Base-by-base conservation (phyloP, 164 flowering plant genomes). In the Aristolochia californica region DNA sequence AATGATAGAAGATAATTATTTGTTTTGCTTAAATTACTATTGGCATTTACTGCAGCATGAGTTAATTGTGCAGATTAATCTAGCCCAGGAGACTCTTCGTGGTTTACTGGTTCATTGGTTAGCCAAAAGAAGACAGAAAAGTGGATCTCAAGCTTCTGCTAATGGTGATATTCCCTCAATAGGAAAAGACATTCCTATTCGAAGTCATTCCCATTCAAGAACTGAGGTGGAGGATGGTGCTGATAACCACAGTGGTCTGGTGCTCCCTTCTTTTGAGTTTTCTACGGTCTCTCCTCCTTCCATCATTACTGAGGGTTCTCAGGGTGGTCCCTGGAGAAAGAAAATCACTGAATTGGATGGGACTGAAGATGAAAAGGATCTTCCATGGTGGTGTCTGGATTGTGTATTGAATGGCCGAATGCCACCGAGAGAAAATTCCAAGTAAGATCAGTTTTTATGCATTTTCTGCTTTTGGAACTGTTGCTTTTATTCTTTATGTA, bases 321-420 rank as follows among this genome's bases (percentile, higher is more conserved):
- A 82, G 40, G 91, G 99, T 50, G 96, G 99, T 28, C 91, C 93
- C 15, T 94, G 99, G 99, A 85, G 99, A 65, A 94, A 87, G 77
- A 94, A 86, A 67, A 81, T 82, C 49, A 85, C 87, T 17, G 93
- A 90, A 22, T 68, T 85, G 21, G 93, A 85, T 77, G 96, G 99
- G 45, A 82, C 85, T 44, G 96, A 94, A 72, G 96, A 90, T 71
- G 99, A 94, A 56, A 94, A 90, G 72, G 87, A 90, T 66, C 71
- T 94, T 49, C 99, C 99, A 12, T 79, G 80, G 91, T 94, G 99
- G 99, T 86, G 90, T 75, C 62, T 94, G 57, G 99, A 94, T 48
- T 88, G 95, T 64, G 82, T 94, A 28, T 69, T 94, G 76, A 83
- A 84, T 65, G 84, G 84, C 69, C 89, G 88, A 59, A 63, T 94